These are phyloP conservation scores for Aspergillus texensis DNA, from an alignment of 2,329 filamentous ascomycete species.

Conservation along the genomic window DNA sequence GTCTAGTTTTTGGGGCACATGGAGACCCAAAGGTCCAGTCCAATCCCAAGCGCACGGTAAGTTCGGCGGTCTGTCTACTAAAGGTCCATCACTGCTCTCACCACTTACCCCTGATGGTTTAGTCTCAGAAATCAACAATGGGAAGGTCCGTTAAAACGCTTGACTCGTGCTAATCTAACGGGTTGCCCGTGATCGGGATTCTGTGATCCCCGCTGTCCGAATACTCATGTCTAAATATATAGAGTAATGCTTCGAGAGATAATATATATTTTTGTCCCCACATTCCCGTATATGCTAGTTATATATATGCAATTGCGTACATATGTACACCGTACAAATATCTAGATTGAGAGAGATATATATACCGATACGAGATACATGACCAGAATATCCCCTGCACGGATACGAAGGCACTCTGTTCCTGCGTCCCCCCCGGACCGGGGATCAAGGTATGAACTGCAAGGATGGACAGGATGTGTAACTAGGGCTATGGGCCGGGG, in stretches of 20 bases:
- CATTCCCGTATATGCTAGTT: not conserved
- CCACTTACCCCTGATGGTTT: not conserved
- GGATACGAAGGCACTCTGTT: not conserved
- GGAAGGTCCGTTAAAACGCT: not conserved
- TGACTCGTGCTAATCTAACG: not conserved
- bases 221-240: not conserved
- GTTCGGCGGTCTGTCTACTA: not conserved
- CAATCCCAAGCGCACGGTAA: not conserved
- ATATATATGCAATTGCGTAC: not conserved
- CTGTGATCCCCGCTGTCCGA: not conserved
- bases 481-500: not conserved
- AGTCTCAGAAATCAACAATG: not conserved
- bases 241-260: not conserved
- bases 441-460: not conserved
- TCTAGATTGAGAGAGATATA: too few relatives aligned
- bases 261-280: not conserved
- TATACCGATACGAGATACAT: not conserved
- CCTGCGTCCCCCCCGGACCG: too few relatives aligned
- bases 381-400: not conserved
- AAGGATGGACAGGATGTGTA: not conserved
- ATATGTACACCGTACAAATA: not conserved
- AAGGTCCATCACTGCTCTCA: not conserved
- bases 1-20: constrained; percentile 1
- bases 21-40: not conserved
- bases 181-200: not conserved